A percentile compares a stretch with the other conserved stretches of the same genome.
Evolutionary conservation across 2,329 filamentous ascomycete species (phyloP).

Genomic region (Ophiostoma sp.): DNA sequence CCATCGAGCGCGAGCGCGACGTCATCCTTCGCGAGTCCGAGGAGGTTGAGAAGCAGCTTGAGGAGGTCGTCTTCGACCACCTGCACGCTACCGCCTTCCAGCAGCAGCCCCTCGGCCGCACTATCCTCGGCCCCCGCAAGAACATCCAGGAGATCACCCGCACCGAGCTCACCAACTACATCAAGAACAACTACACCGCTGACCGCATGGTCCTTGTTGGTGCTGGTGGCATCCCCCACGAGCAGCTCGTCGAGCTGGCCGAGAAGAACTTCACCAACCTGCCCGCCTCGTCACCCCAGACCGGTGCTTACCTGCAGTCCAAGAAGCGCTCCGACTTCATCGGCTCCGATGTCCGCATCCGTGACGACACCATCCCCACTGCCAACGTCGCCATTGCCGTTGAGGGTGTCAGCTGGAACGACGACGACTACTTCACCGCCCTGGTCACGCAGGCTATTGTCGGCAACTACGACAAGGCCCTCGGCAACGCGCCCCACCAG

Average conservation of each 20-base stretch:
- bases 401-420: slow-evolving; percentile 99
- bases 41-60: slow-evolving; percentile 99
- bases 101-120: slow-evolving; percentile 92
- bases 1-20: slow-evolving; percentile 96
- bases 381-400: slow-evolving; percentile 98
- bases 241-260: slow-evolving; percentile 90
- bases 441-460: slow-evolving; percentile 98
- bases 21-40: slow-evolving; percentile 98
- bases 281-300: slow-evolving; percentile 72
- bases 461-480: slow-evolving; percentile 98
- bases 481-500: slow-evolving; percentile 95
- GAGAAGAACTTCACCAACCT: slow-evolving; percentile 91
- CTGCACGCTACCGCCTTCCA: slow-evolving; percentile 98
- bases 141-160: slow-evolving; percentile 97
- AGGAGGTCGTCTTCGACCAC: slow-evolving; percentile 99
- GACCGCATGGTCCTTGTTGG: slow-evolving; percentile 99
- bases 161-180: slow-evolving; percentile 89
- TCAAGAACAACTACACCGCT: slow-evolving; percentile 99
- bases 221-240: slow-evolving; percentile 89
- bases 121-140: slow-evolving; percentile 94
- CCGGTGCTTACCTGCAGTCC: slow-evolving; percentile 71
- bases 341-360: slow-evolving; percentile 91
- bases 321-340: slow-evolving; percentile 94
- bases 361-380: slow-evolving; percentile 92
- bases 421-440: slow-evolving; percentile 98